Base-by-base conservation (phyloP, 1,284 basidiomycete species). In the Pyrrhoderma lamaoense region DNA sequence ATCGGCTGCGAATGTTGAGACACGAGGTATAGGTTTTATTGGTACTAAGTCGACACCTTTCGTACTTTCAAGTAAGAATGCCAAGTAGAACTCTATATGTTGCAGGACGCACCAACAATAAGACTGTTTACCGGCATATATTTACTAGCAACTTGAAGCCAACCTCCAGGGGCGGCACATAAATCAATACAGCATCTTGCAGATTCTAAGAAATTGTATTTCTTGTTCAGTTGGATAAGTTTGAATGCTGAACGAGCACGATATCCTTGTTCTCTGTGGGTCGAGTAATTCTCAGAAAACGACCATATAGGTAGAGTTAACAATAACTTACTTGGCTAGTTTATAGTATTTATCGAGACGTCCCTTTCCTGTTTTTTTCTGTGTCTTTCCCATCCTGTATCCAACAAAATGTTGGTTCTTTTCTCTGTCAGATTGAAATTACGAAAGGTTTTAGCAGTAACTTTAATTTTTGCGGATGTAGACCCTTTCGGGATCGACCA, bases 161-260 rank as follows among this genome's bases (percentile, higher is more conserved):
- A 99, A 67, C 96, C 96, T 64, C 96, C 96, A 4, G 96, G 96
- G 7, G 96, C 96, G 45, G 96, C 96, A 72, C 96, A 99, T 47
- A 99, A 76, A 79, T 99, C 96, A 66, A 99, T 96, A 52, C 87
- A 92, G 68, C 95, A 98, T 80, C 85, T 79, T 27, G 96, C 87
- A 46, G 80, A 77, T 64, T 95, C 92, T 38, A 99, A 78, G 63
- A 99, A 89, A 37, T 85, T 81, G 71, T 89, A 99, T 72, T 98
- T 98, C 67, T 97, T 95, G 77, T 99, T 99, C 59, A 99, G 75
- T 68, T 99, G 96, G 53, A 99, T 94, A 54, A 99, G 82, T 74
- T 99, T 99, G 85, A 99, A 99, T 2, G 96, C 96, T 19, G 96
- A 98, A 78, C 96, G 95, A 59, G 96, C 96, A 57, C 96, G 89